These are phyloP conservation scores for Fusarium bulbicola DNA, from an alignment of 2,329 filamentous ascomycete genomes.

Conservation along the genomic window DNA sequence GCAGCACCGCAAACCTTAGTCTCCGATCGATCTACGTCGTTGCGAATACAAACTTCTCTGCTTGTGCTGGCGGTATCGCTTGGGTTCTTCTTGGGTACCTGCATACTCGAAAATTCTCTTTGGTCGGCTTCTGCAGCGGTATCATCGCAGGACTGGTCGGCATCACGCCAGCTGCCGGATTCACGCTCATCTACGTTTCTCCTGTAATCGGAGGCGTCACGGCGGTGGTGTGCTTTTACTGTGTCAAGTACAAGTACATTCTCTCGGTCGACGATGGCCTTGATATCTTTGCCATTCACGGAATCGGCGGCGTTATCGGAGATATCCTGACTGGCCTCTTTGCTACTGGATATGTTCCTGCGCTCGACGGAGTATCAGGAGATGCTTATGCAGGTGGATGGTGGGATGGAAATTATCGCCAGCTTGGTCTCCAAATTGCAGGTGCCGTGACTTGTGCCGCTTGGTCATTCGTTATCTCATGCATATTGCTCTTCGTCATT, in stretches of 20 bases:
- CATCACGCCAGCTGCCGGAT: slow-evolving; percentile 67
- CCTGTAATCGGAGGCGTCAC: slow-evolving; percentile 63
- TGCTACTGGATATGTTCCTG: slow-evolving; percentile 58
- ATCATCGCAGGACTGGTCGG: slow-evolving; percentile 66
- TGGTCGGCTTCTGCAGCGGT: slow-evolving; percentile 53
- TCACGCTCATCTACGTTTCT: slow-evolving; percentile 60
- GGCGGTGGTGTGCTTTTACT: slow-evolving; percentile 55
- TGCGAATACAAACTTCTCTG: slow-evolving; percentile 68
- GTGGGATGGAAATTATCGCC: slow-evolving; percentile 61
- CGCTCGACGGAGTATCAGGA: slow-evolving; percentile 59
- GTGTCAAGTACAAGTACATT: slow-evolving; percentile 60
- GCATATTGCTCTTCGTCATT: slow-evolving; percentile 62
- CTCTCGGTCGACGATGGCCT: slow-evolving; percentile 65
- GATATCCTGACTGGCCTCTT: slow-evolving; percentile 67
- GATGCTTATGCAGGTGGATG: slow-evolving; percentile 57
- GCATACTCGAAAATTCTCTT: slow-evolving; percentile 47
- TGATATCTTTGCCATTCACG: slow-evolving; percentile 69
- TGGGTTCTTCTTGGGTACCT: slow-evolving; percentile 64
- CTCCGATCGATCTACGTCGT: slow-evolving; percentile 63
- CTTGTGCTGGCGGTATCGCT: slow-evolving; percentile 61
- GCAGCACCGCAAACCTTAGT: slow-evolving; percentile 59
- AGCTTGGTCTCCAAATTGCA: slow-evolving; percentile 66
- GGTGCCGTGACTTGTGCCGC: slow-evolving; percentile 63
- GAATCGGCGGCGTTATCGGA: slow-evolving; percentile 66
- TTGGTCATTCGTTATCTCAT: slow-evolving; percentile 64